Base-by-base conservation (phyloP, 2,329 filamentous ascomycete genomes). In the Ophiocordyceps camponoti-rufipedis region DNA sequence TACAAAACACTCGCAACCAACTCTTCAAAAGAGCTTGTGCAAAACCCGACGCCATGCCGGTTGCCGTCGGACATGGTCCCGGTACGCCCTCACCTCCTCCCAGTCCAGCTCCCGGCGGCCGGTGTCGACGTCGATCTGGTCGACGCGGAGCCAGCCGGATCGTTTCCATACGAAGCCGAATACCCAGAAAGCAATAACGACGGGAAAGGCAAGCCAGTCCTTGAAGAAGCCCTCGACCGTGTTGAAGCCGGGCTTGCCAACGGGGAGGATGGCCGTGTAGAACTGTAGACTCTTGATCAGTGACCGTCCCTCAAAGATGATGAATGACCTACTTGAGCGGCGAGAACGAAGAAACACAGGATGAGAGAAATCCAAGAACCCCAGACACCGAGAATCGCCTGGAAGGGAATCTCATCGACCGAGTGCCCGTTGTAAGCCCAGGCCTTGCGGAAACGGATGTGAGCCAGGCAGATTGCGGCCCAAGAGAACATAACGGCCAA, bases 41-140 rank as follows among this genome's bases (percentile, higher is more conserved):
- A 51, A 29, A 18, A 39, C 11, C 13, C 51, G 45, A 4, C 49
- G 48, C 51, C 51, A 52, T 8, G 45, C 32, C 8, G 51, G 46
- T 19, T 48, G 48, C 9, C 44, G 29, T 41, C 44, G 44, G 13
- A 52, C 42, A 39, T 49, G 14, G n/a, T 45, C 49, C 18, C 33
- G 47, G 39, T 52, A 49, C 11, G 48, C 50, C 10, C 43, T 45
- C n/a, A 51, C 46, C 32, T 49, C 43, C 29, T 51, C 48, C 50
- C 50, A 51, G 32, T 51, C 46, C 44, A 80, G 68, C 59, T 75
- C 70, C 48, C 78, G 70, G 38, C 78, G 71, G 49, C 78, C 79
- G 28, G 69, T 71, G 55, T 84, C 78, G 45, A 84, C 69, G 52
- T 84, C 79, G 47, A 85, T 82, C 51, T 82, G 62, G 28, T 66